phyloP scores from a whole-genome alignment of 495 filamentous ascomycete genomes.

The Lindgomyces ingoldianus region DNA sequence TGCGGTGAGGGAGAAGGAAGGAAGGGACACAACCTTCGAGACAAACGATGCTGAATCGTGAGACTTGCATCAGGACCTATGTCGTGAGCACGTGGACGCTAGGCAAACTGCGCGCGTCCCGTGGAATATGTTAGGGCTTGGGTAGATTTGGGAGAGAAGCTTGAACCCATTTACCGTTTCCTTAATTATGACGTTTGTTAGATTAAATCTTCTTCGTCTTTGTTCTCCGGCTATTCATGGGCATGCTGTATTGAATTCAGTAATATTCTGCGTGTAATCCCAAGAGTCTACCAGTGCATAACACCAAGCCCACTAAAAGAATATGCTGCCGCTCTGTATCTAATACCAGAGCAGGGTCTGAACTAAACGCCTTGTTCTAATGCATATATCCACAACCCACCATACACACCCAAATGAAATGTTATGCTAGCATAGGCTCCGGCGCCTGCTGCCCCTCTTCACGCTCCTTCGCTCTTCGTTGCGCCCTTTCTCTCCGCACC shows the following conservation, averaged over 20 bases:
- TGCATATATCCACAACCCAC: neutral
- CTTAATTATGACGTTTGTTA: no score
- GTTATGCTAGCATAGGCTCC: slow-evolving; percentile 39
- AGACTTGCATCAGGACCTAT: slow-evolving; percentile 8
- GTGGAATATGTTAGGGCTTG: no score
- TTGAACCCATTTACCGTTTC: neutral
- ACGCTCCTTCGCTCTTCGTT: slow-evolving; percentile 36
- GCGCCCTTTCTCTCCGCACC: slow-evolving; percentile 37
- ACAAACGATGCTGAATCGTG: slow-evolving; percentile 18
- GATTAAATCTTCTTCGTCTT: no score
- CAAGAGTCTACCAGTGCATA: no score
- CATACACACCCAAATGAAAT: neutral
- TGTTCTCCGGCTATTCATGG: no score
- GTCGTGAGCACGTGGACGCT: slow-evolving; percentile 26
- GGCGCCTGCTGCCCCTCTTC: slow-evolving; percentile 23
- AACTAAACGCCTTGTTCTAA: slow-evolving; percentile 29
- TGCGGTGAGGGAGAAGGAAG: neutral
- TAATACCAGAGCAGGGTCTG: neutral
- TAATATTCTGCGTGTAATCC: no score
- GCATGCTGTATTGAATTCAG: no score
- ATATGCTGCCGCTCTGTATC: neutral
- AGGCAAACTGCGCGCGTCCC: neutral
- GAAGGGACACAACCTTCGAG: slow-evolving; percentile 3
- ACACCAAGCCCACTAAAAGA: neutral
- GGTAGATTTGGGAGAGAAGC: neutral